Evolutionary conservation across 1,139 yeast genomes (phyloP).

Genomic region (Pichia kudriavzevii): DNA sequence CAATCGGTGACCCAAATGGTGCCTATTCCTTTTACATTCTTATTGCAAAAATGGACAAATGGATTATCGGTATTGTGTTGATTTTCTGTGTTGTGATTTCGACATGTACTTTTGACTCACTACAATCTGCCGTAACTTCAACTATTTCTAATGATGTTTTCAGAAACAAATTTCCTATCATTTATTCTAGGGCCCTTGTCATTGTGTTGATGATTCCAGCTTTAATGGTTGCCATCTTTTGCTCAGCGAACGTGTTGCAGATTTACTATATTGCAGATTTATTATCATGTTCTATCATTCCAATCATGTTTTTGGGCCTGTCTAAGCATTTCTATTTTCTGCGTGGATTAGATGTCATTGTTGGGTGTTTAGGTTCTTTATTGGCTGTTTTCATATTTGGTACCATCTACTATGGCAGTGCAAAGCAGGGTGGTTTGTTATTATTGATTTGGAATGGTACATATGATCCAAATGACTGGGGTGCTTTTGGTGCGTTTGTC

Average conservation of each 20-base stretch:
- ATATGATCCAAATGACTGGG: slow-evolving; percentile 77
- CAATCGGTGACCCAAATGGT: slow-evolving; percentile 52
- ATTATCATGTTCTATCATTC: slow-evolving; percentile 79
- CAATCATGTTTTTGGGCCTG: slow-evolving; percentile 76
- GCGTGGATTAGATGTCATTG: slow-evolving; percentile 74
- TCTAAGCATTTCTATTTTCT: slow-evolving; percentile 59
- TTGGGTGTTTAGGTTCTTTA: slow-evolving; percentile 79
- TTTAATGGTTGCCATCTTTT: slow-evolving; percentile 72
- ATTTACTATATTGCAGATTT: slow-evolving; percentile 88
- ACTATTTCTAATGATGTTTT: slow-evolving; percentile 84
- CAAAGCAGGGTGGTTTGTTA: slow-evolving; percentile 72
- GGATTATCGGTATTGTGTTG: slow-evolving; percentile 80
- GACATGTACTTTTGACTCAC: slow-evolving; percentile 83
- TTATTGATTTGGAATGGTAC: slow-evolving; percentile 71
- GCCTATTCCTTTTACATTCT: slow-evolving; percentile 64
- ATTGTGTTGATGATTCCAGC: slow-evolving; percentile 74
- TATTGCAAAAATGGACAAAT: slow-evolving; percentile 67
- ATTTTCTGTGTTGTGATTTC: slow-evolving; percentile 69
- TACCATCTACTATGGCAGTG: slow-evolving; percentile 61
- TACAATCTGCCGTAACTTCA: slow-evolving; percentile 85
- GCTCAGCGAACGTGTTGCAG: slow-evolving; percentile 75
- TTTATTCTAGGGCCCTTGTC: slow-evolving; percentile 67
- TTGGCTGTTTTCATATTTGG: slow-evolving; percentile 79
- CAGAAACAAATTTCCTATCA: slow-evolving; percentile 64
- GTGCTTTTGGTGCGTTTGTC: slow-evolving; percentile 90